phyloP scores from a whole-genome alignment of 1,284 basidiomycete genomes.

The Cutaneotrichosporon cavernicola region DNA sequence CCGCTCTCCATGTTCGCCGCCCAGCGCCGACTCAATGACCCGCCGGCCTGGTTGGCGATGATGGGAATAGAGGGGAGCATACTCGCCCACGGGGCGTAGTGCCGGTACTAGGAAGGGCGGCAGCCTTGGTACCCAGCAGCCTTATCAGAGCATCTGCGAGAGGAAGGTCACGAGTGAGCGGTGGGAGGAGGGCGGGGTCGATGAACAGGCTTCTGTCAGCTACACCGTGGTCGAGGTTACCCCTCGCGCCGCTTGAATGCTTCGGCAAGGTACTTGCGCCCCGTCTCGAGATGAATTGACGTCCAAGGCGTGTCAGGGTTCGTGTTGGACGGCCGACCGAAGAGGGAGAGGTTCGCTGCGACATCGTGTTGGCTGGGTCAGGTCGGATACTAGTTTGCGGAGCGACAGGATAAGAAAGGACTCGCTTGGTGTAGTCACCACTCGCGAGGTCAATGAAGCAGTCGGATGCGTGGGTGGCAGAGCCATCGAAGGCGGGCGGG shows the following conservation, averaged over 20 bases:
- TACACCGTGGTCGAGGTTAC: not conserved
- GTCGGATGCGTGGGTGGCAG: not conserved
- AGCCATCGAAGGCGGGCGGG: conserved; percentile 7
- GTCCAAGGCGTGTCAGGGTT: not conserved
- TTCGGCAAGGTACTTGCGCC: conserved; percentile 9
- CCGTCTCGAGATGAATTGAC: conserved; percentile 3
- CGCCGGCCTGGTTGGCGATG: conserved; percentile 4
- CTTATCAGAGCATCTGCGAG: not conserved
- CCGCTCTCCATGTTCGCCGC: conserved; percentile 7
- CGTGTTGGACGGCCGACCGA: conserved; percentile 4
- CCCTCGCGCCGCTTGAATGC: conserved; percentile 16
- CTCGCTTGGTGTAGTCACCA: conserved; percentile 6
- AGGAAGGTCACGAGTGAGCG: conserved; percentile 1
- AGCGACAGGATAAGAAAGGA: too few relatives aligned
- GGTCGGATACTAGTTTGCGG: too few relatives aligned
- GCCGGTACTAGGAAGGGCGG: not conserved
- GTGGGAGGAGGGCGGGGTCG: conserved; percentile 8
- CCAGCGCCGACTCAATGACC: conserved; percentile 2
- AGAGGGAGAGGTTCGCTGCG: conserved; percentile 12
- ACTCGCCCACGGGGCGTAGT: conserved; percentile 11
- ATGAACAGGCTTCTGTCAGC: conserved; percentile 9
- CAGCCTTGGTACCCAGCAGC: conserved; percentile 9
- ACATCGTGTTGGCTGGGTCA: conserved; percentile 11
- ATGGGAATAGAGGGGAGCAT: conserved; percentile 1
- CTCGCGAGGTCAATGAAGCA: conserved; percentile 12